Percentiles rank a stretch among this genome's conserved stretches.
Evolutionary conservation across 352 stramenopile genomes (phyloP).

Genomic region (Pythium vanterpoolii): DNA sequence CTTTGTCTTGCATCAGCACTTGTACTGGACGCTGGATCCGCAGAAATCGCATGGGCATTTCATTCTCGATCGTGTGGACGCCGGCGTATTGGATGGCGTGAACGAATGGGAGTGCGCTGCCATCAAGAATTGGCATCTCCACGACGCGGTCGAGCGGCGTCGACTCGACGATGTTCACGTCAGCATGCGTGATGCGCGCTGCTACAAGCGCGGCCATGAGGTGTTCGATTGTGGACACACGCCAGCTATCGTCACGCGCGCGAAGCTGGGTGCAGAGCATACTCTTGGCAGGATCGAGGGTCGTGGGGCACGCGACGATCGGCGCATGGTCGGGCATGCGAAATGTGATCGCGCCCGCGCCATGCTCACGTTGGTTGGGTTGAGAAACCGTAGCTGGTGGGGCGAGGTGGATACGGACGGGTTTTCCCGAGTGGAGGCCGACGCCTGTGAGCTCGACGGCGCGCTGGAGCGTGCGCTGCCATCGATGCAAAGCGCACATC

Average conservation of each 20-base stretch:
- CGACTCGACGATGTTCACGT: conserved; percentile 30
- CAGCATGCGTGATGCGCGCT: conserved; percentile 39
- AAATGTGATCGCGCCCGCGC: conserved; percentile 13
- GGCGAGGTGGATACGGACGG: conserved; percentile 30
- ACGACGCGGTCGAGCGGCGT: conserved; percentile 4
- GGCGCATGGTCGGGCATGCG: not conserved
- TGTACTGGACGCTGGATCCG: conserved; percentile 50
- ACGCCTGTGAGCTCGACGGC: conserved; percentile 49
- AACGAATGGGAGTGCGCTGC: conserved; percentile 49
- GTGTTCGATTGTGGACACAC: conserved; percentile 60
- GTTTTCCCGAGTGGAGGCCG: conserved; percentile 52
- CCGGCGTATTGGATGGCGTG: conserved; percentile 35
- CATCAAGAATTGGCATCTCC: conserved; percentile 68
- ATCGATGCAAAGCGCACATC: too few species aligned
- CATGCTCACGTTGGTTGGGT: conserved; percentile 14
- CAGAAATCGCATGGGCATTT: conserved; percentile 26
- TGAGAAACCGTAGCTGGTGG: conserved; percentile 30
- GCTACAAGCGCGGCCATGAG: conserved; percentile 61
- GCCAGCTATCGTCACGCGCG: conserved; percentile 15
- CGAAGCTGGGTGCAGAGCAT: conserved; percentile 60
- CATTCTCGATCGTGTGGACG: conserved; percentile 25
- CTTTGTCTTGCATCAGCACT: conserved; percentile 58
- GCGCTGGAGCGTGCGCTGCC: conserved; percentile 39
- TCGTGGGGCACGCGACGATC: conserved; percentile 30
- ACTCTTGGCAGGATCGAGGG: conserved; percentile 38